Conservation (phyloP, 2,329 filamentous ascomycete genomes). For the Graphiopsis chlorocephala region DNA sequence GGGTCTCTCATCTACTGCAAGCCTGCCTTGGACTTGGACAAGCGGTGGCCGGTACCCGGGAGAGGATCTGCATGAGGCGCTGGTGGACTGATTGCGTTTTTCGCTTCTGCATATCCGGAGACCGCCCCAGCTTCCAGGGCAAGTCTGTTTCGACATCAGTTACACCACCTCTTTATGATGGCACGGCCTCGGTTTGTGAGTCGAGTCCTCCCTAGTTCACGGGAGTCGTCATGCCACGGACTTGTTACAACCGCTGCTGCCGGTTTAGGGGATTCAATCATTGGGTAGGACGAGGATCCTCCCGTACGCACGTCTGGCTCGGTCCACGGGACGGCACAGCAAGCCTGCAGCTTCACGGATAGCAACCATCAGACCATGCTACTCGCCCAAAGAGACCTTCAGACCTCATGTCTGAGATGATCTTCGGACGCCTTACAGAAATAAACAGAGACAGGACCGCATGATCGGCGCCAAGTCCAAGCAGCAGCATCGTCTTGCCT, state of each 20-base stretch:
- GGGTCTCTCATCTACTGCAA: background rate
- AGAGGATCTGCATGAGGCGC: background rate
- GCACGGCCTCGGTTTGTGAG: slow-evolving; percentile 1
- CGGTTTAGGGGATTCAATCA: slow-evolving; percentile 2
- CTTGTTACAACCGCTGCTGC: slow-evolving; percentile 3
- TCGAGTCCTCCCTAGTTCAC: slow-evolving; percentile 9
- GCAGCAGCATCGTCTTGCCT: background rate
- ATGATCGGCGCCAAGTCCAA: background rate
- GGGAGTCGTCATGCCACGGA: slow-evolving; percentile 5
- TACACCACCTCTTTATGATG: background rate
- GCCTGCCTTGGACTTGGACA: background rate
- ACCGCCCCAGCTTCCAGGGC: background rate
- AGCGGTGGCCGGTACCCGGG: slow-evolving; percentile 15
- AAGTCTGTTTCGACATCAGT: background rate
- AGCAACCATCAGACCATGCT: background rate
- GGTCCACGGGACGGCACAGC: slow-evolving; percentile 9
- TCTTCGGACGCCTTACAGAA: background rate
- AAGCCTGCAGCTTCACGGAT: slow-evolving; percentile 13
- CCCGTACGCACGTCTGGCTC: slow-evolving; percentile 9
- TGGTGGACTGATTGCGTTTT: background rate
- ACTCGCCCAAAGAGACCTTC: background rate
- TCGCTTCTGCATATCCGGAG: background rate
- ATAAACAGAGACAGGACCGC: background rate
- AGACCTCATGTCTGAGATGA: slow-evolving; percentile 4
- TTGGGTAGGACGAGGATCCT: background rate